phyloP scores from a whole-genome alignment of 2,329 filamentous ascomycete genomes.

The Colletotrichum cordylinicola region DNA sequence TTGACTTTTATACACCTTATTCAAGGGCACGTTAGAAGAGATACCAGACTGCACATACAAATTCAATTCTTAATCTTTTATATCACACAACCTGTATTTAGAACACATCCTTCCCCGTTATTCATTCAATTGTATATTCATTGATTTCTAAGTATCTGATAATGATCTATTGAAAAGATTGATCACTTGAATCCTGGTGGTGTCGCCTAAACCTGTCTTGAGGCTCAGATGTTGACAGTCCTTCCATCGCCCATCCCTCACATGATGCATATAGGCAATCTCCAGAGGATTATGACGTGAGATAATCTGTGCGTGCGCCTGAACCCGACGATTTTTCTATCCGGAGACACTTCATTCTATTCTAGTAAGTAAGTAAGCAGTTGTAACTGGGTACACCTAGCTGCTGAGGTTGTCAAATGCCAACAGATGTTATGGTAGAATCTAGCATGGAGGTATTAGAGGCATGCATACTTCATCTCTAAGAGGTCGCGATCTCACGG shows the following conservation, averaged over 20 bases:
- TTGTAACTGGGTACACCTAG: too few species aligned
- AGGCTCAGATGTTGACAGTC: background rate
- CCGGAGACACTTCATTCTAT: too few species aligned
- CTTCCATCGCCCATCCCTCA: background rate
- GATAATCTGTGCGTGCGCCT: too few species aligned
- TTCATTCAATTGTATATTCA: background rate
- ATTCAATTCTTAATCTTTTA: background rate
- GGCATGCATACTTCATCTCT: too few species aligned
- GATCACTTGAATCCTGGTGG: accelerated
- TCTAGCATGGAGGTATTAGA: too few species aligned
- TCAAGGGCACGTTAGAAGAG: background rate
- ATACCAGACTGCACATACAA: background rate
- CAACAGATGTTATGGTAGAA: too few species aligned
- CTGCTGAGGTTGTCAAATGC: too few species aligned
- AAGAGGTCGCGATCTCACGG: too few species aligned
- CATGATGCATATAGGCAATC: background rate
- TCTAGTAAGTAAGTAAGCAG: too few species aligned
- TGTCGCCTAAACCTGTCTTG: background rate
- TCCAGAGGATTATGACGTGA: too few species aligned
- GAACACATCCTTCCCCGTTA: background rate
- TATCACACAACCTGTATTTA: background rate
- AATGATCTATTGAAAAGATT: background rate
- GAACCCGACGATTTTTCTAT: too few species aligned
- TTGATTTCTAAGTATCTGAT: background rate
- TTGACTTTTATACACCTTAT: background rate